Percentiles rank a stretch among this genome's conserved stretches.
Conservation (phyloP, 2,329 filamentous ascomycete genomes). For the Fusarium cicatricum region DNA sequence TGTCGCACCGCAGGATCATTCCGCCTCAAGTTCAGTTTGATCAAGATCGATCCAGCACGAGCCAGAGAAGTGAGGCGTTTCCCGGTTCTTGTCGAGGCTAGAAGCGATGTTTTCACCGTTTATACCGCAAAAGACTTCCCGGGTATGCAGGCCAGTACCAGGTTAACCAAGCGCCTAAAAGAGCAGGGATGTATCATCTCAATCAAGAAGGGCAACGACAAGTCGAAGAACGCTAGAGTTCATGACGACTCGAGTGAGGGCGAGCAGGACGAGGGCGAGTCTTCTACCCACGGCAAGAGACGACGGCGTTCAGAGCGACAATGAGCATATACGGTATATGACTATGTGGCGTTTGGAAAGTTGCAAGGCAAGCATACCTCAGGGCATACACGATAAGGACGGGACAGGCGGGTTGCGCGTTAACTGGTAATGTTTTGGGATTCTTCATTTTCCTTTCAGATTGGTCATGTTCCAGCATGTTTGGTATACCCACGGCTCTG, state of each 20-base stretch:
- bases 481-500: constrained; percentile 30
- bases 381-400: constrained; percentile 20
- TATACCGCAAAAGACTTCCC: constrained; percentile 88
- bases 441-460: constrained; percentile 1
- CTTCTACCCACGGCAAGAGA: constrained; percentile 33
- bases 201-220: constrained; percentile 86
- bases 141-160: constrained; percentile 81
- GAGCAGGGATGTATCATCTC: constrained; percentile 84
- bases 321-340: constrained; percentile 12
- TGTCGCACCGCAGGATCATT: constrained; percentile 81
- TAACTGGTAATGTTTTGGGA: constrained; percentile 4
- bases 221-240: constrained; percentile 50
- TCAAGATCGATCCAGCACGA: constrained; percentile 71
- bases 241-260: constrained; percentile 57
- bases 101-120: constrained; percentile 78
- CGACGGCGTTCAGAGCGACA: constrained; percentile 31
- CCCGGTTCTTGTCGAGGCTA: constrained; percentile 59
- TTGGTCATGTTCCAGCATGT: constrained; percentile 1
- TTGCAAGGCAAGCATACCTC: constrained; percentile 6
- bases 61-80: constrained; percentile 57
- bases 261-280: constrained; percentile 47
- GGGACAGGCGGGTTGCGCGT: constrained; percentile 11
- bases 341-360: constrained; percentile 29
- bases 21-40: constrained; percentile 75
- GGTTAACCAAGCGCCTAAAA: constrained; percentile 76